Evolutionary conservation across 768 basidiomycete genomes (phyloP).

Genomic region (Lactarius quietus): DNA sequence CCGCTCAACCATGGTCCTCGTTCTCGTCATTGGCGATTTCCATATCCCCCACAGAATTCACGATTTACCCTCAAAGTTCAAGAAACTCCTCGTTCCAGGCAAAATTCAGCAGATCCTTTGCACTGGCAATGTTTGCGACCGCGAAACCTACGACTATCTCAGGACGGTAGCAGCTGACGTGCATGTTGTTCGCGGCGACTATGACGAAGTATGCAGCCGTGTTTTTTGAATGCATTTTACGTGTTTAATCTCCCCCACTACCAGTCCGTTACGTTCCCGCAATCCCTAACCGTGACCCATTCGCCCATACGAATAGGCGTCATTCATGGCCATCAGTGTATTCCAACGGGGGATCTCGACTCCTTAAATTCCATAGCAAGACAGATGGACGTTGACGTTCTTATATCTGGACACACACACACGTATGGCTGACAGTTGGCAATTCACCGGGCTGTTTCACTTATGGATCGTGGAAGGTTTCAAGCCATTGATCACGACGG

Average conservation of each 20-base stretch:
- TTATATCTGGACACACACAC: slow-evolving; percentile 92
- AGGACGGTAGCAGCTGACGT: slow-evolving; percentile 93
- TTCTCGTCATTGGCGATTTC: slow-evolving; percentile 94
- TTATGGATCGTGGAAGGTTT: slow-evolving; percentile 52
- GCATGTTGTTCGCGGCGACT: slow-evolving; percentile 88
- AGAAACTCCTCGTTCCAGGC: slow-evolving; percentile 83
- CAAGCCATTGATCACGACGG: slow-evolving; percentile 90
- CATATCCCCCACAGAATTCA: slow-evolving; percentile 91
- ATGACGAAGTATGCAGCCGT: slow-evolving; percentile 72
- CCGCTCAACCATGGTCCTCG: slow-evolving; percentile 67
- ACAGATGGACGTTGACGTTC: slow-evolving; percentile 97
- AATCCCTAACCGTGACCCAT: slow-evolving; percentile 77
- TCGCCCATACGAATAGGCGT: slow-evolving; percentile 87
- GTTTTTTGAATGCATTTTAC: neutral
- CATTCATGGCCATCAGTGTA: slow-evolving; percentile 90
- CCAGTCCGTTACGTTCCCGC: slow-evolving; percentile 68
- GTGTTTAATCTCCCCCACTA: neutral
- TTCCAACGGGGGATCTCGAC: slow-evolving; percentile 90
- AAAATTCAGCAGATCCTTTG: slow-evolving; percentile 98
- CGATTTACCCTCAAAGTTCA: slow-evolving; percentile 94
- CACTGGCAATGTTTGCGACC: slow-evolving; percentile 96
- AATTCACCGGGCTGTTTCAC: neutral
- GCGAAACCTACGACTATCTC: slow-evolving; percentile 95
- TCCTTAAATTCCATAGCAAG: slow-evolving; percentile 84
- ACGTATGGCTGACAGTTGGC: slow-evolving; percentile 49